A percentile compares a stretch with the other conserved stretches of the same genome.
Evolutionary conservation across 2,329 filamentous ascomycete genomes (phyloP).

Genomic region (Aspergillus sp.): DNA sequence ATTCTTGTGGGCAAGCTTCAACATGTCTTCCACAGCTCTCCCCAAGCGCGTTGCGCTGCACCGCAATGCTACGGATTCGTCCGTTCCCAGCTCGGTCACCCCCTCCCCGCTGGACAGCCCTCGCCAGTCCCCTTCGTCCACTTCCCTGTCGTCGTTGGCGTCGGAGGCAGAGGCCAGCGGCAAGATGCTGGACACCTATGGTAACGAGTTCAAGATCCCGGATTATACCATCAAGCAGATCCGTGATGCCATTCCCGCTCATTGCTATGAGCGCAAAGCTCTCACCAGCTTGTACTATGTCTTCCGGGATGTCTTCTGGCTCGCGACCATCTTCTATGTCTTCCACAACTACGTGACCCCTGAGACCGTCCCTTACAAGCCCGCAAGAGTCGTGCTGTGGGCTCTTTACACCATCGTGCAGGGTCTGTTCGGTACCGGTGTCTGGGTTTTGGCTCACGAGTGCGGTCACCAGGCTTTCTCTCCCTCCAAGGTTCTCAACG

Average conservation of each 20-base stretch:
- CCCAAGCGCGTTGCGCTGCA: constrained; percentile 52
- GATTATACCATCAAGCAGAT: constrained; percentile 98
- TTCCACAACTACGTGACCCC: constrained; percentile 90
- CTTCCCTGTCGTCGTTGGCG: constrained; percentile 86
- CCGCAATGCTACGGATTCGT: constrained; percentile 58
- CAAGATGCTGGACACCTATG: constrained; percentile 84
- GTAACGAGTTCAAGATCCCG: constrained; percentile 89
- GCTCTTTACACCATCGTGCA: constrained; percentile 75
- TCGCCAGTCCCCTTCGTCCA: constrained; percentile 71
- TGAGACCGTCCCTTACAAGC: constrained; percentile 71
- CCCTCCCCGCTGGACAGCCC: constrained; percentile 62
- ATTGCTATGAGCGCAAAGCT: constrained; percentile 90
- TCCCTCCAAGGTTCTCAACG: constrained; percentile 84
- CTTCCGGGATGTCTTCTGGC: constrained; percentile 71
- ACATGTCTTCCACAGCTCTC: constrained; percentile 55
- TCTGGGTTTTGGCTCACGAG: constrained; percentile 97
- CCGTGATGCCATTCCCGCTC: constrained; percentile 92
- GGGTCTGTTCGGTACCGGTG: constrained; percentile 87
- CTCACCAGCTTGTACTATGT: constrained; percentile 78
- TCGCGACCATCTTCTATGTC: constrained; percentile 78
- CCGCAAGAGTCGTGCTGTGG: constrained; percentile 67
- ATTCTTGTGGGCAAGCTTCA: constrained; percentile 3
- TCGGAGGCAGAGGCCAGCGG: constrained; percentile 61
- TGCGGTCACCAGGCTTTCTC: constrained; percentile 98
- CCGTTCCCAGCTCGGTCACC: constrained; percentile 55